phyloP scores from a whole-genome alignment of 1,284 basidiomycete species.

The Sporisorium sorghi region DNA sequence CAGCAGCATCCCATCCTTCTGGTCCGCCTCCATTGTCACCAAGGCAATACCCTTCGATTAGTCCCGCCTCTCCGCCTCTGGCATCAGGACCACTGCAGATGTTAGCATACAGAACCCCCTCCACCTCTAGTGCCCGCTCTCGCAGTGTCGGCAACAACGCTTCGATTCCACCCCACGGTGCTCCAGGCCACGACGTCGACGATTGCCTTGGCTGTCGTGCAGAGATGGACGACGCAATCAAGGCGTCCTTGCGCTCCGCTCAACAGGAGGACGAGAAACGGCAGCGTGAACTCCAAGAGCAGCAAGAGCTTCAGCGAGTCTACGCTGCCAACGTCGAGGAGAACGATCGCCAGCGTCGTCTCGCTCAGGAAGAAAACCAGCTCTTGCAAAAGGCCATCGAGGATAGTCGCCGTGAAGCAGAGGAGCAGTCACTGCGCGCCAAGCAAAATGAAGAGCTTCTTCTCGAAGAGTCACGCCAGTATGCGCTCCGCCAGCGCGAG shows the following conservation, averaged over 20 bases:
- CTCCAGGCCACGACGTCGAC: constrained; percentile 32
- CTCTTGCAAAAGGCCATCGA: constrained; percentile 33
- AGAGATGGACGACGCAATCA: constrained; percentile 46
- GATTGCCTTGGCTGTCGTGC: constrained; percentile 50
- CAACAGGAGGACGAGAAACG: constrained; percentile 30
- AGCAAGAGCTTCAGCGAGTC: constrained; percentile 28
- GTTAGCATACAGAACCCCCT: background rate
- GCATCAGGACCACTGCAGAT: background rate
- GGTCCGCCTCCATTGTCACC: constrained; percentile 6
- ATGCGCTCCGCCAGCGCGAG: constrained; percentile 35
- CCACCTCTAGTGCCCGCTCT: background rate
- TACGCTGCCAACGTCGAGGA: constrained; percentile 35
- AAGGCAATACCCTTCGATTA: background rate
- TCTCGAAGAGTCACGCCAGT: constrained; percentile 45
- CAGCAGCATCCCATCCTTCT: background rate
- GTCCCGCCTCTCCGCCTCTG: background rate
- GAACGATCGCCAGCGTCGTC: constrained; percentile 24
- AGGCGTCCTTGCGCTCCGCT: constrained; percentile 44
- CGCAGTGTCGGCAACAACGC: background rate
- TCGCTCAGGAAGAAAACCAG: constrained; percentile 42
- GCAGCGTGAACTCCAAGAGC: constrained; percentile 20
- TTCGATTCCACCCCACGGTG: constrained; percentile 9
- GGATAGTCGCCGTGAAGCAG: constrained; percentile 45
- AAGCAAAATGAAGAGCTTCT: constrained; percentile 24
- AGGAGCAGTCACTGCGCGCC: constrained; percentile 17